phyloP scores from a whole-genome alignment of 1,284 basidiomycete species.

The Cryptococcus maquisensis region DNA sequence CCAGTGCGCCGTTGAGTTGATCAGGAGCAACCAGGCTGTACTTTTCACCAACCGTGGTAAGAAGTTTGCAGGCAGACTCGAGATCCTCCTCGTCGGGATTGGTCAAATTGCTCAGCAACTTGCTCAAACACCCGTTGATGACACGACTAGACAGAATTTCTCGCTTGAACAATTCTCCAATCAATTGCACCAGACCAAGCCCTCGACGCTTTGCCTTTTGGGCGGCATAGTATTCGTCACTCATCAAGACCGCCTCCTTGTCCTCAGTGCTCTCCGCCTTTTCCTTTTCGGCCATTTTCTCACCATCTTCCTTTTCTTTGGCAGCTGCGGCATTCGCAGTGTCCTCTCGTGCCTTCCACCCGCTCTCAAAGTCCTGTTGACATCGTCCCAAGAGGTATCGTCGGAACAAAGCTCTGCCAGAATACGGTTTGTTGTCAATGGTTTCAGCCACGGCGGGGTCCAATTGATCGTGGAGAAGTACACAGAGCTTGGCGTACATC shows the following conservation, averaged over 20 bases:
- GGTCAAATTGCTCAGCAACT: slow-evolving; percentile 68
- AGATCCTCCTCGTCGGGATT: slow-evolving; percentile 97
- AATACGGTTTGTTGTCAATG: slow-evolving; percentile 75
- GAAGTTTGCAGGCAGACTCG: slow-evolving; percentile 88
- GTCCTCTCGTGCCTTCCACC: slow-evolving; percentile 59
- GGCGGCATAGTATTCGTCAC: slow-evolving; percentile 93
- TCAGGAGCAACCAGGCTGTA: slow-evolving; percentile 55
- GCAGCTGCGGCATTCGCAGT: slow-evolving; percentile 54
- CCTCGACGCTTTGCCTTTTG: slow-evolving; percentile 96
- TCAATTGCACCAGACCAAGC: slow-evolving; percentile 94
- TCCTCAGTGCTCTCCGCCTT: slow-evolving; percentile 44
- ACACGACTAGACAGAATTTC: slow-evolving; percentile 91
- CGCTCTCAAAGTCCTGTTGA: slow-evolving; percentile 90
- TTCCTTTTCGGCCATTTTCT: slow-evolving; percentile 49
- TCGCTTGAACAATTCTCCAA: slow-evolving; percentile 95
- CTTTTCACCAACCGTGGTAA: slow-evolving; percentile 78
- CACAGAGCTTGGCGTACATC: slow-evolving; percentile 93
- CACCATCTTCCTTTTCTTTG: slow-evolving; percentile 57
- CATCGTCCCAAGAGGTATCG: slow-evolving; percentile 90
- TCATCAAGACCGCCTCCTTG: slow-evolving; percentile 68
- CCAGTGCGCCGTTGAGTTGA: slow-evolving; percentile 88
- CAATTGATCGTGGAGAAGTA: slow-evolving; percentile 89
- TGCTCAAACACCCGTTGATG: slow-evolving; percentile 95
- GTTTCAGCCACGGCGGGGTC: slow-evolving; percentile 83
- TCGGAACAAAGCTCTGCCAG: slow-evolving; percentile 79